A percentile compares a stretch with the other conserved stretches of the same genome.
Evolutionary conservation across 148 eudicot genomes (phyloP).

Genomic region (Agrostemma githago): DNA sequence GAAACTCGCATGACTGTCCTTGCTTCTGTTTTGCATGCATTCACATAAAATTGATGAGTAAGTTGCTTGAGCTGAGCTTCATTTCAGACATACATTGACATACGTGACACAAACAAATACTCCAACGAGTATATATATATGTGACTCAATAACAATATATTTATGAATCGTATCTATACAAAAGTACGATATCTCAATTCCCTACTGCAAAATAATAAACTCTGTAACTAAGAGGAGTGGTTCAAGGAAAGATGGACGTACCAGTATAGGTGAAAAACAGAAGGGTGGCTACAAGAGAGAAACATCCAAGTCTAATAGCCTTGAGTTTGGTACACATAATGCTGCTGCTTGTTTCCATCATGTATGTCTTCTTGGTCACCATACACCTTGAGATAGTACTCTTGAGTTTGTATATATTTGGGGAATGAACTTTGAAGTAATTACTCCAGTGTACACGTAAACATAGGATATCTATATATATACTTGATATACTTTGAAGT

Average conservation of each 20-base stretch:
- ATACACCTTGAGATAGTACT: neutral
- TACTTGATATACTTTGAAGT: neutral
- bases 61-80: too few species aligned
- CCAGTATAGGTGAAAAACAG: constrained; percentile 15
- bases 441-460: neutral
- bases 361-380: neutral
- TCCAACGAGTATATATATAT: neutral
- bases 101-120: too few species aligned
- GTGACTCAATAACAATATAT: too few species aligned
- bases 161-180: neutral
- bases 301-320: neutral
- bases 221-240: neutral
- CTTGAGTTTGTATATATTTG: neutral
- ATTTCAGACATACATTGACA: too few species aligned
- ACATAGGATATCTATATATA: neutral
- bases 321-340: neutral
- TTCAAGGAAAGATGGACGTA: constrained; percentile 1
- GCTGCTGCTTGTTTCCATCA: constrained; percentile 15
- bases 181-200: neutral
- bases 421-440: neutral
- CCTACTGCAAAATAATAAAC: neutral
- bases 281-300: neutral
- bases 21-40: constrained; percentile 21
- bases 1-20: constrained; percentile 3
- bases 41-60: neutral